Base-by-base conservation (phyloP, 257 asterid genomes). In the Solanum tarijense region DNA sequence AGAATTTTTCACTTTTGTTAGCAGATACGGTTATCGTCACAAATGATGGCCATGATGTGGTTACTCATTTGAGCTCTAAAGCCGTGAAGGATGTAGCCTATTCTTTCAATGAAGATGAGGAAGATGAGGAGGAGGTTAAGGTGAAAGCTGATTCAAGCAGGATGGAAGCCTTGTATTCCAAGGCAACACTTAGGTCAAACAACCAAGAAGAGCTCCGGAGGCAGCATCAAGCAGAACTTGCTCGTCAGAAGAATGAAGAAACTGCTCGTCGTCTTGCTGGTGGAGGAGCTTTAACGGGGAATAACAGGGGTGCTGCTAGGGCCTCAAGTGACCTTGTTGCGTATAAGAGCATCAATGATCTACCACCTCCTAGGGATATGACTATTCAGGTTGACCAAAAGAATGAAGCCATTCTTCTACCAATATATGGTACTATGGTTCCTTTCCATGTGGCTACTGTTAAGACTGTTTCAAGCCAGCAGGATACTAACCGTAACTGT, bases 311-410 rank as follows among this genome's bases (percentile, higher is more conserved):
- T 13, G 60, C 86, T 85, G 71, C 81, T 20, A 89, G 34, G 82
- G 43, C 88, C 58, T 87, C 89, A 10, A 86, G 74, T 43, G 91
- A 89, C 39, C 66, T 89, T 35, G 73, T 89, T 66, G 89, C 91
- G 6, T 89, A 87, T 87, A 89, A 87, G 88, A 87, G 34, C 65
- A 72, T 89, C 34, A 89, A 84, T 87, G 91, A 89, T 66, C 88
- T 89, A 31, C 91, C 89, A 7, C 88, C 91, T 83, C 89, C 91
- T 3, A 89, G 79, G 52, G 91, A 87, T 18, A 60, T 89, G 86
- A 87, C 69, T 89, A 89, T 87, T 35, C 90, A 86, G 87, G 91
- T 89, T 87, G 91, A 89, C 75, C 91, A 89, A 86, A 89, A 85
- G 85, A 87, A 87, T 48, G 91, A 89, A 43, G 88, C 89, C 68